Percentiles rank a stretch among this genome's conserved stretches.
Conservation (phyloP, 2,329 filamentous ascomycete species). For the Aspergillus floridensis region DNA sequence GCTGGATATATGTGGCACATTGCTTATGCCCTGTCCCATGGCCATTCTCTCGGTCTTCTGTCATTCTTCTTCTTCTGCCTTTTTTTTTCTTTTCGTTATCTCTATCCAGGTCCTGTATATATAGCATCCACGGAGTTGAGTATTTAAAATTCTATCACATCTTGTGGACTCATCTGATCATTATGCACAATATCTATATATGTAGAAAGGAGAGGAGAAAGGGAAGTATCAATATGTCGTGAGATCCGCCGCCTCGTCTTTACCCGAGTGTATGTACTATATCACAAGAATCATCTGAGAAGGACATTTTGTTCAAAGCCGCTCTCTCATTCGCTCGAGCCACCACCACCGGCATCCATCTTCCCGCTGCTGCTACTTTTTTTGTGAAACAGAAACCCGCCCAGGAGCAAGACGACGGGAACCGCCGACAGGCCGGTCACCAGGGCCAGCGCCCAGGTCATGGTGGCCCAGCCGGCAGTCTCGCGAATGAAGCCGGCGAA, state of each 20-base stretch:
- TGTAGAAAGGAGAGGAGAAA: too few species aligned
- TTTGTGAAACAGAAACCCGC: conserved; percentile 44
- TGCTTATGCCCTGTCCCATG: not conserved
- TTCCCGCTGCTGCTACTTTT: not conserved
- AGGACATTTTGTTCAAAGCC: too few species aligned
- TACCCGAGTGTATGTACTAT: too few species aligned
- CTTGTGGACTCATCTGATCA: not conserved
- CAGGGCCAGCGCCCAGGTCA: conserved; percentile 52
- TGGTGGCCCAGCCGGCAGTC: conserved; percentile 49
- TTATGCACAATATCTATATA: not conserved
- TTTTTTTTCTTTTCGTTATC: not conserved
- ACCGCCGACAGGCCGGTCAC: conserved; percentile 52
- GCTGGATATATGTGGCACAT: not conserved
- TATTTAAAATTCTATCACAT: not conserved
- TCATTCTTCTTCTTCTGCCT: not conserved
- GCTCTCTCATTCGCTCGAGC: too few species aligned
- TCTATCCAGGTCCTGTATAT: not conserved
- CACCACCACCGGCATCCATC: not conserved
- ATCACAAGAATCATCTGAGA: too few species aligned
- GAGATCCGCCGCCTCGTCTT: too few species aligned
- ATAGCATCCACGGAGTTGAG: conserved; percentile 1
- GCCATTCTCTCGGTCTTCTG: too few species aligned
- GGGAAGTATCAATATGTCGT: too few species aligned
- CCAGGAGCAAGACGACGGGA: conserved; percentile 55
- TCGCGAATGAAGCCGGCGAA: conserved; percentile 47